Evolutionary conservation across 2,329 filamentous ascomycete genomes (phyloP).

Genomic region (Ophiognomonia clavigignenti-juglandacearum): DNA sequence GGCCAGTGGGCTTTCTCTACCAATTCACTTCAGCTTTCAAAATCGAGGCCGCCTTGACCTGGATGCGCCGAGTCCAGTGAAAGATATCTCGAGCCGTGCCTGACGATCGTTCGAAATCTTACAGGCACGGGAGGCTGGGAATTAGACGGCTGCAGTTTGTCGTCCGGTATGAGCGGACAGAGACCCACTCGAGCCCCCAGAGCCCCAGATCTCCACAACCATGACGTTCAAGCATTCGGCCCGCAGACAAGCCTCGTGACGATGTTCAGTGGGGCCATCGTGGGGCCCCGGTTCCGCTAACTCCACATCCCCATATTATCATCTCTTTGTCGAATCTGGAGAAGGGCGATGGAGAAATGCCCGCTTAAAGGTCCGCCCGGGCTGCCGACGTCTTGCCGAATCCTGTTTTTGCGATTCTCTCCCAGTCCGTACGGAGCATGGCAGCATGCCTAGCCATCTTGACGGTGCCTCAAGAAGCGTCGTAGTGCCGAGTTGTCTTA

Average conservation of each 20-base stretch:
- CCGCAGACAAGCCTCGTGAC: not conserved
- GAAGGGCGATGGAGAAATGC: not conserved
- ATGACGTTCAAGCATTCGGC: not conserved
- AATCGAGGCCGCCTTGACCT: too few species aligned
- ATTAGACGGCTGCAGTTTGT: too few species aligned
- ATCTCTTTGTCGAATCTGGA: not conserved
- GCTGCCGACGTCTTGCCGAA: too few species aligned
- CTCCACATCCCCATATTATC: not conserved
- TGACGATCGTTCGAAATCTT: not conserved
- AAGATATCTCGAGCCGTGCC: not conserved
- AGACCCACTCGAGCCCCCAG: not conserved
- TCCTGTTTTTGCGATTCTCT: not conserved
- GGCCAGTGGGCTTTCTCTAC: too few species aligned
- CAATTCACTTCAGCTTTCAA: too few species aligned
- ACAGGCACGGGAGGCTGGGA: too few species aligned
- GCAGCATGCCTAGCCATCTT: too few species aligned
- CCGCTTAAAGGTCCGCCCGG: not conserved
- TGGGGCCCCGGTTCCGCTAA: not conserved
- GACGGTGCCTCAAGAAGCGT: too few species aligned
- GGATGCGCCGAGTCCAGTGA: too few species aligned
- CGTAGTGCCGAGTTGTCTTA: too few species aligned
- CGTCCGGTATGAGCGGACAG: not conserved
- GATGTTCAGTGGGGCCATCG: not conserved
- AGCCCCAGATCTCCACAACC: not conserved
- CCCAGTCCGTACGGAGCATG: too few species aligned